Evolutionary conservation across 768 basidiomycete genomes (phyloP).

Genomic region (Strobilomyces confusus): DNA sequence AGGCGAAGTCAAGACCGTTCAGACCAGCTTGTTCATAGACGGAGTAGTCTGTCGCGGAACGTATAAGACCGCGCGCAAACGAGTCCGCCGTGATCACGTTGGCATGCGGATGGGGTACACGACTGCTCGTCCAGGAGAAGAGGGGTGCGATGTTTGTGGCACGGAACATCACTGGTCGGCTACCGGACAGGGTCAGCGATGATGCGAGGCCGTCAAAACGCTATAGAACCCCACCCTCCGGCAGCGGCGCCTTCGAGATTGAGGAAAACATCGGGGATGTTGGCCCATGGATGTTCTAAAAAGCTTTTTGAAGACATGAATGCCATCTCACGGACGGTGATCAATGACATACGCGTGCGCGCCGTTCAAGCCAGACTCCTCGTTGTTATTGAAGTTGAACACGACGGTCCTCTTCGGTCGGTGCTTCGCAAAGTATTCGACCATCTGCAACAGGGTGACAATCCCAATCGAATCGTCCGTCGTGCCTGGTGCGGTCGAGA

Average conservation of each 20-base stretch:
- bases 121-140: constrained; percentile 41
- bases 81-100: constrained; percentile 68
- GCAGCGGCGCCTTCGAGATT: constrained; percentile 81
- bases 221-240: constrained; percentile 58
- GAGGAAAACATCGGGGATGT: constrained; percentile 60
- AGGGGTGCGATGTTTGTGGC: constrained; percentile 58
- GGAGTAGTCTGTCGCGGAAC: constrained; percentile 70
- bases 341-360: constrained; percentile 50
- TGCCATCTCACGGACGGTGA: neutral
- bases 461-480: constrained; percentile 80
- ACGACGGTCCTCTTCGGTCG: constrained; percentile 58
- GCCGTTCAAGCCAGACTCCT: constrained; percentile 74
- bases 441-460: constrained; percentile 60
- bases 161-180: constrained; percentile 75
- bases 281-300: constrained; percentile 71
- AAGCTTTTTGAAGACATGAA: constrained; percentile 41
- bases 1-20: constrained; percentile 74
- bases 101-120: constrained; percentile 66
- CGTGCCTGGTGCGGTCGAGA: constrained; percentile 68
- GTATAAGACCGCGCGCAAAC: constrained; percentile 60
- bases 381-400: constrained; percentile 85
- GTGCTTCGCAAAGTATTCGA: constrained; percentile 49
- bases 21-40: constrained; percentile 58
- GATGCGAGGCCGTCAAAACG: neutral
- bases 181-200: constrained; percentile 24